These are phyloP conservation scores for Termitomyces sp. DNA, from an alignment of 768 basidiomycete genomes.

Conservation along the genomic window DNA sequence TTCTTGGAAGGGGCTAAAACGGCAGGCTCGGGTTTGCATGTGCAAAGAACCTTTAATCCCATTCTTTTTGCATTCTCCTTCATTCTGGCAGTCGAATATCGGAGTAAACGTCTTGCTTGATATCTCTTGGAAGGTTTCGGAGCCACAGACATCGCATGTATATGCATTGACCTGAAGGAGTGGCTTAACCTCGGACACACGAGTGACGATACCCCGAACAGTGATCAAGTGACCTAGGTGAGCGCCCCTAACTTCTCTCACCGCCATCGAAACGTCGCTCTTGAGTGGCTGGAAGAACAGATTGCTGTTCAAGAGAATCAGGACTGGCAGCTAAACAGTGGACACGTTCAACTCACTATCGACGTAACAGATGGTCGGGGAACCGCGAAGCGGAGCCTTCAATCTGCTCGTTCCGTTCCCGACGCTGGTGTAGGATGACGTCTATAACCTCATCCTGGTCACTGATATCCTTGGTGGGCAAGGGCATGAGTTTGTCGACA, in stretches of 20 bases:
- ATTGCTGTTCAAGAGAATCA: conserved; percentile 49
- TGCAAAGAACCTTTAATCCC: conserved; percentile 84
- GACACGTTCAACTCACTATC: conserved; percentile 70
- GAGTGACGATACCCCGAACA: conserved; percentile 95
- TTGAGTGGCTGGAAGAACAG: conserved; percentile 88
- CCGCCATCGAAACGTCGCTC: conserved; percentile 76
- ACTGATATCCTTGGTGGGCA: conserved; percentile 83
- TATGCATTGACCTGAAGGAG: conserved; percentile 96
- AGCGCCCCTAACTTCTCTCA: conserved; percentile 81
- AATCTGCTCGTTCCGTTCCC: conserved; percentile 79
- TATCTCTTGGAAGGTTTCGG: conserved; percentile 98
- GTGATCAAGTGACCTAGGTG: conserved; percentile 94
- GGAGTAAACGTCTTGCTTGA: conserved; percentile 88
- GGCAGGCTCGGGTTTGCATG: conserved; percentile 97
- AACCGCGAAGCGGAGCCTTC: conserved; percentile 75
- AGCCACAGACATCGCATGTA: conserved; percentile 96
- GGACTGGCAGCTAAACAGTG: conserved; percentile 3
- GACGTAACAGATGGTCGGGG: conserved; percentile 83
- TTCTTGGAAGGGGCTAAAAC: conserved; percentile 98
- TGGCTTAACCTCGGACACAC: conserved; percentile 98
- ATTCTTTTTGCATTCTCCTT: conserved; percentile 81
- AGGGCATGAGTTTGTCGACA: conserved; percentile 85
- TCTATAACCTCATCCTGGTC: conserved; percentile 95
- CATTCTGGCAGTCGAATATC: conserved; percentile 82
- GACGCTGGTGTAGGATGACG: conserved; percentile 90